A percentile compares a stretch with the other conserved stretches of the same genome.
These are phyloP conservation scores for Daedaleopsis nitida DNA, from an alignment of 768 basidiomycete genomes.

Conservation along the genomic window DNA sequence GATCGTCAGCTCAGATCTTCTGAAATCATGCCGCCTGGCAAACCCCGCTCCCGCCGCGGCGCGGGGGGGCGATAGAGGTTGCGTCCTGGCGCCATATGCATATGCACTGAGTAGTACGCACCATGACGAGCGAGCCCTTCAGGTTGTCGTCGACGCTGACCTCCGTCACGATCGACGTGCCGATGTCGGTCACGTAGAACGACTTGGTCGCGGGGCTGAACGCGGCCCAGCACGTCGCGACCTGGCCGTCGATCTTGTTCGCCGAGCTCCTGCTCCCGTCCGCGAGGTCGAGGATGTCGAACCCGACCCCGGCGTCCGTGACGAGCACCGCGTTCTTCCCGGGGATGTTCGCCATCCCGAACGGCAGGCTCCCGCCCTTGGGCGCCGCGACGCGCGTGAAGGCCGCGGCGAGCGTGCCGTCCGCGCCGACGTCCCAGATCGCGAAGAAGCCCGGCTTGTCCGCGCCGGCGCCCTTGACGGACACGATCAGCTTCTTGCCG, in stretches of 20 bases:
- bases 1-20: too few species aligned
- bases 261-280: constrained; percentile 20
- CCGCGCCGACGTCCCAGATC: constrained; percentile 45
- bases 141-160: constrained; percentile 48
- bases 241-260: constrained; percentile 29
- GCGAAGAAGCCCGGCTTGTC: constrained; percentile 51
- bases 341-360: constrained; percentile 42
- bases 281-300: constrained; percentile 32
- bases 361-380: constrained; percentile 47
- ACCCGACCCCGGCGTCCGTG: constrained; percentile 32
- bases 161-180: constrained; percentile 42
- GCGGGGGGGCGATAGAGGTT: too few species aligned
- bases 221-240: constrained; percentile 34
- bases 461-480: constrained; percentile 47
- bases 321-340: constrained; percentile 32
- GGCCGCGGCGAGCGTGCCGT: constrained; percentile 47
- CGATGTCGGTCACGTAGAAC: constrained; percentile 34
- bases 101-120: constrained; percentile 10
- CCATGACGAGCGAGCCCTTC: constrained; percentile 45
- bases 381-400: constrained; percentile 40
- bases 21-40: too few species aligned
- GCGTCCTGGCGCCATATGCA: too few species aligned
- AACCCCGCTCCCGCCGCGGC: too few species aligned
- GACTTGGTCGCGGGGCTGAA: constrained; percentile 32
- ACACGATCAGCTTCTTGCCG: constrained; percentile 44